Base-by-base conservation (phyloP, 768 basidiomycete species). In the Termitomyces sp. region DNA sequence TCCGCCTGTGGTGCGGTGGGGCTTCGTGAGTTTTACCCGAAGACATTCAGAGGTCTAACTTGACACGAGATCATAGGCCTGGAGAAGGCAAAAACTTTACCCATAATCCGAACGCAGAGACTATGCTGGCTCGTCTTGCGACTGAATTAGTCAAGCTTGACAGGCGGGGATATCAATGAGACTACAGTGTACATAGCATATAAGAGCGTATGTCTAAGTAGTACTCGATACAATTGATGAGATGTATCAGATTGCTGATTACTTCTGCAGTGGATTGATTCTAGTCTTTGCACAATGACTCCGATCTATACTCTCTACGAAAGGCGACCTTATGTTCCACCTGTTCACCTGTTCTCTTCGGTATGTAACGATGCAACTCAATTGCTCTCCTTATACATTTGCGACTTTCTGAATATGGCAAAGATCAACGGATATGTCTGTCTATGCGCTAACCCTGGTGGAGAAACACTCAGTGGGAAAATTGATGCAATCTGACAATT, bases 81-180 rank as follows among this genome's bases (percentile, higher is more conserved):
- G 90, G 90, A 8, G 83, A 90, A 66, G 91, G 91, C 4, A 76
- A 73, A 66, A 74, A 70, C 18, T 92, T 87, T 65, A 84, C 85
- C 18, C 81, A 82, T 44, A 90, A 90, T 68, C 82, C 86, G 0
- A 77, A 76, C 46, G 78, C 88, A 22, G 85, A 90, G 46, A 81
- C 80, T 48, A 76, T 86, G 74, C 73, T 93, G 31, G 77, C 77
- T n/a, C 77, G 79, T 50, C 75, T 93, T 24, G 90, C 88, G 13
- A 70, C 65, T 31, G 84, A 82, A 56, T 74, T 92, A 32, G 80
- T 82, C 16, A 79, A 81, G 56, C 73, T 72, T 24, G 87, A 89
- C 65, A 76, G 77, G 64, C 71, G 81, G 41, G 54, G 53, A n/a
- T n/a, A 29, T 39, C 37, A 36, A 27, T 57, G 37, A 53, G 47